Evolutionary conservation across 768 basidiomycete species (phyloP), one percentile per base, ranked within the genome.

Genomic region (Macrolepiota dolichaula): DNA sequence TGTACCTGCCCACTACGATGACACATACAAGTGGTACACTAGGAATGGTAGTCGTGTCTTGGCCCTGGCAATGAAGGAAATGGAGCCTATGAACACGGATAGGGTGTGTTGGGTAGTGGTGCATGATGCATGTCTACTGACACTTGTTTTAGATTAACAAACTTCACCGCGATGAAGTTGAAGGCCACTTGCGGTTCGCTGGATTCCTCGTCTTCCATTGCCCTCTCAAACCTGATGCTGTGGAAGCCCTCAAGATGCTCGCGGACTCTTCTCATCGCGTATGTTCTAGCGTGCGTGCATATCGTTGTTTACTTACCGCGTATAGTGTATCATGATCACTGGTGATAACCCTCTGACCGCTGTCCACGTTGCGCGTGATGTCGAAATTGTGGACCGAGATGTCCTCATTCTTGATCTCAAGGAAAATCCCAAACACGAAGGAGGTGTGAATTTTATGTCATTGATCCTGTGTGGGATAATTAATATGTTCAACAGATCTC

Each of bases 201-300:
- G 97, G 97, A 6, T 99, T 99, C 80, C 79, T 99, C 62, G 94
- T 99, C 22, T 99, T 99, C 86, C 96, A 98, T 70, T 98, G 96
- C 70, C 97, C 97, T 2, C 83, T 99, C 64, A 99, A 99, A 74
- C 74, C 85, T 15, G 97, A 99, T 71, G 97, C 97, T 1, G 81
- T 98, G 11, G 86, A 89, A 63, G 84, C 92, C 0, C 81, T 99
- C 61, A 94, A 91, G 74, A 96, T 96, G 93, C 79, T 99, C 56
- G 88, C 90, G 2, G 96, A 98, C 69, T 94, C 96, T 7, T 97
- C 95, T 0, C 97, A 99, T 74, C 85, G 97, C 40, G 96, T 97
- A 77, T 53, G 92, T 82, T 1, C 7, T 40, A 47, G 29, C 37
- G 9, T 27, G 7, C 36, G 17, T 29, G 5, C 11, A 4, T 51